A percentile compares a stretch with the other conserved stretches of the same genome.
Evolutionary conservation across 371 early-diverging fungal genomes (phyloP).

Genomic region (Circinella umbellata): DNA sequence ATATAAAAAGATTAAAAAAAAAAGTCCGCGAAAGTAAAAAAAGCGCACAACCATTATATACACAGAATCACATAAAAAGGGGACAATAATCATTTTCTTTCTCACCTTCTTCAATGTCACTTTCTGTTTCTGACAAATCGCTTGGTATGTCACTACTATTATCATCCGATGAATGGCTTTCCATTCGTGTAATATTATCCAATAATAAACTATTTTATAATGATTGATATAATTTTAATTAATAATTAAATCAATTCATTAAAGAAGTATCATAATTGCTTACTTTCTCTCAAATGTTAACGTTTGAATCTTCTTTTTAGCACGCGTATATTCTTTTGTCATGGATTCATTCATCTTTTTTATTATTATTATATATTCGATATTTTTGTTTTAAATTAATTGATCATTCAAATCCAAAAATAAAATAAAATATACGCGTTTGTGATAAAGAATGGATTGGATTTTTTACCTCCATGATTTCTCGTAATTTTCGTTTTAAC

Average conservation of each 20-base stretch:
- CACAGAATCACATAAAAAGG: neutral
- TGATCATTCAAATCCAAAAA: no score
- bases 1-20: neutral
- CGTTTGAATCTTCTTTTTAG: conserved; percentile 49
- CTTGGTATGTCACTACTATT: conserved; percentile 46
- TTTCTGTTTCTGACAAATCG: conserved; percentile 34
- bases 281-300: conserved; percentile 63
- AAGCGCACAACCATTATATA: neutral
- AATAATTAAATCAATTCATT: no score
- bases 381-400: no score
- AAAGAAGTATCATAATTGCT: conserved; percentile 5
- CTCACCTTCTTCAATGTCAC: conserved; percentile 35
- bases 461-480: conserved; percentile 50
- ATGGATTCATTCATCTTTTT: conserved; percentile 57
- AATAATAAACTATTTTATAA: conserved; percentile 34
- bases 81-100: neutral
- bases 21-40: neutral
- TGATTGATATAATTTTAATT: neutral
- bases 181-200: conserved; percentile 48
- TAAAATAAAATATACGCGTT: conserved; percentile 1
- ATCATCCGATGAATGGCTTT: conserved; percentile 38
- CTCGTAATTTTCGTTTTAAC: conserved; percentile 60
- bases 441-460: no score
- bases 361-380: neutral
- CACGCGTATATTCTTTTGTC: conserved; percentile 42